Conservation (phyloP, 768 basidiomycete species). For the Phylloporus rhodoxanthus region DNA sequence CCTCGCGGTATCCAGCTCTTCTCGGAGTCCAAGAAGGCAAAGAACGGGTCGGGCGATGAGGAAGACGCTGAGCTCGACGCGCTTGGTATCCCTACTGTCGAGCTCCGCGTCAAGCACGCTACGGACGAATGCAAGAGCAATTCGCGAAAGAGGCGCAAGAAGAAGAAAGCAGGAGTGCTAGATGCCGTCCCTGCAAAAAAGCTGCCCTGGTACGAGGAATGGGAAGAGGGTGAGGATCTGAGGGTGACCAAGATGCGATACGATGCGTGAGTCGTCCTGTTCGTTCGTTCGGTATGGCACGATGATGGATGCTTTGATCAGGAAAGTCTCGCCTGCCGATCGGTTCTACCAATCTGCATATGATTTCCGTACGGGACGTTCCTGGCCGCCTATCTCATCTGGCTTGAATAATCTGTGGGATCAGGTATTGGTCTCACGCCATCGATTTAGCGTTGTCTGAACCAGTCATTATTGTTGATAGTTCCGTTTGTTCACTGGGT, state of each 20-base stretch:
- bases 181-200: conserved; percentile 21
- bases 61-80: conserved; percentile 61
- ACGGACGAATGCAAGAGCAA: conserved; percentile 54
- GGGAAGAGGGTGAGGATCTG: conserved; percentile 56
- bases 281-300: neutral
- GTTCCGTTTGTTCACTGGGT: conserved; percentile 59
- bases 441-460: conserved; percentile 2
- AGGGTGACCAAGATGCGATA: conserved; percentile 38
- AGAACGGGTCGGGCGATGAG: conserved; percentile 27
- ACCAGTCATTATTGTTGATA: conserved; percentile 18
- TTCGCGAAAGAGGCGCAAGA: conserved; percentile 47
- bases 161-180: conserved; percentile 22
- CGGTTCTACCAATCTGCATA: conserved; percentile 52
- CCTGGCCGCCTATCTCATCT: conserved; percentile 32
- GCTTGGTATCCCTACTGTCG: conserved; percentile 60
- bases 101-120: conserved; percentile 45
- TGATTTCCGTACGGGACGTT: conserved; percentile 46
- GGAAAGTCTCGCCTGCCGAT: conserved; percentile 42
- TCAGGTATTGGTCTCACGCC: conserved; percentile 38
- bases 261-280: conserved; percentile 42
- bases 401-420: conserved; percentile 52
- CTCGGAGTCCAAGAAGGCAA: conserved; percentile 30
- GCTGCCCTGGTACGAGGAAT: conserved; percentile 62
- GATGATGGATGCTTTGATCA: conserved; percentile 21
- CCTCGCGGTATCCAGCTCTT: conserved; percentile 53